These are phyloP conservation scores for Scedosporium dehoogii DNA, from an alignment of 2,329 filamentous ascomycete species.

Conservation along the genomic window DNA sequence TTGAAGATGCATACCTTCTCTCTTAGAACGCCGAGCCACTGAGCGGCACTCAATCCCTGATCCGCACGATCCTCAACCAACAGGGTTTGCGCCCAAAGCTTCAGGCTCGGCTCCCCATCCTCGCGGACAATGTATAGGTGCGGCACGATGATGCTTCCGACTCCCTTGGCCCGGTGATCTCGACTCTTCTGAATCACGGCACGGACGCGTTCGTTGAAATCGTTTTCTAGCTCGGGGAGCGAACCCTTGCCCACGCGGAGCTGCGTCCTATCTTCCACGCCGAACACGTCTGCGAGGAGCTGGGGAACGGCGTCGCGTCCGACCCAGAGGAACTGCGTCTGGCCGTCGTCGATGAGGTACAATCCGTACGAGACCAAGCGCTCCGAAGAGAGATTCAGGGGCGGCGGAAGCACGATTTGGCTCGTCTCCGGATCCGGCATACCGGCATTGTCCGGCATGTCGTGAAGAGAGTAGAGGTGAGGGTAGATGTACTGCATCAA, in stretches of 20 bases:
- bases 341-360: conserved; percentile 93
- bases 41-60: conserved; percentile 81
- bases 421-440: conserved; percentile 76
- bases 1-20: conserved; percentile 63
- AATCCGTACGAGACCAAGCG: conserved; percentile 80
- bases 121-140: conserved; percentile 90
- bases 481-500: conserved; percentile 91
- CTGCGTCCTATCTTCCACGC: conserved; percentile 69
- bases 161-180: conserved; percentile 76
- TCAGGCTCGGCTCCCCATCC: conserved; percentile 89
- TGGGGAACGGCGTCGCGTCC: conserved; percentile 88
- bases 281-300: conserved; percentile 82
- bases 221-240: conserved; percentile 80
- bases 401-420: conserved; percentile 78
- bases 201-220: conserved; percentile 91
- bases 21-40: conserved; percentile 84
- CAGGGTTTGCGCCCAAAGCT: conserved; percentile 93
- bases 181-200: conserved; percentile 86
- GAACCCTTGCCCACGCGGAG: conserved; percentile 86
- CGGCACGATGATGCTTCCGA: conserved; percentile 86
- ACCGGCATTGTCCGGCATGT: conserved; percentile 93
- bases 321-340: conserved; percentile 96
- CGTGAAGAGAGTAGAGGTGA: conserved; percentile 75
- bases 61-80: conserved; percentile 92
- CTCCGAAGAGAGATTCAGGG: conserved; percentile 79